Evolutionary conservation across 106 monocot species (phyloP), one percentile per base, ranked within the genome.

Genomic region (Dioscorea dumetorum): DNA sequence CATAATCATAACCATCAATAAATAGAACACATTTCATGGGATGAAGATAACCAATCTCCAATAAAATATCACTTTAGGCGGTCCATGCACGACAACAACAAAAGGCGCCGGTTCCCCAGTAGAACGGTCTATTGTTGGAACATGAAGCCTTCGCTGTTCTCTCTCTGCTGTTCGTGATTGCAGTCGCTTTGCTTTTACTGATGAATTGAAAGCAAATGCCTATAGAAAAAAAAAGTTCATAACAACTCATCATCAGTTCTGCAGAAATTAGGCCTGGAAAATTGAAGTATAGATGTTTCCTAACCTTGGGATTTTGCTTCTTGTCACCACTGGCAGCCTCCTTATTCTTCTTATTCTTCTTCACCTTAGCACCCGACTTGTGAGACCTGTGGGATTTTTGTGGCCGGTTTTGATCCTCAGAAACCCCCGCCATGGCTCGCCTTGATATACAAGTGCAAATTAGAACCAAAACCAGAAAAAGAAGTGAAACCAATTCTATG

Each of bases 71-170:
- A 91, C 95, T 75, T 87, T 77, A 7, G 93, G 99, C 61, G 99
- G 99, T 24, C 99, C 99, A 63, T 99, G 99, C 33, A 99, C 99
- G 9, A 99, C 74, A 52, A 99, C 83, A 49, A 99, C 83, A 77
- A 77, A 93, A 22, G 99, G 99, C 62, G 99, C 79, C 2, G 84
- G 89, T 51, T 93, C 99, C 41, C 99, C 93, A 17, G 62, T 87
- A 15, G 92, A 70, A 0, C 90, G 86, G 65, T 99, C 99, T 35
- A 87, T 83, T 12, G 79, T 75, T 24, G 99, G 99, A 50, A 99
- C 71, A 71, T 99, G 99, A 56, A 99, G 90, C 63, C 77, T 77
- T 7, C 90, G 73, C 60, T 99, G 99, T 59, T 99, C 93, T 60
- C 87, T 93, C 75, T 99, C 99, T 11, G 81, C 68, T 2, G 87